phyloP scores from a whole-genome alignment of 2,329 filamentous ascomycete species.

The Aureobasidium zeae region DNA sequence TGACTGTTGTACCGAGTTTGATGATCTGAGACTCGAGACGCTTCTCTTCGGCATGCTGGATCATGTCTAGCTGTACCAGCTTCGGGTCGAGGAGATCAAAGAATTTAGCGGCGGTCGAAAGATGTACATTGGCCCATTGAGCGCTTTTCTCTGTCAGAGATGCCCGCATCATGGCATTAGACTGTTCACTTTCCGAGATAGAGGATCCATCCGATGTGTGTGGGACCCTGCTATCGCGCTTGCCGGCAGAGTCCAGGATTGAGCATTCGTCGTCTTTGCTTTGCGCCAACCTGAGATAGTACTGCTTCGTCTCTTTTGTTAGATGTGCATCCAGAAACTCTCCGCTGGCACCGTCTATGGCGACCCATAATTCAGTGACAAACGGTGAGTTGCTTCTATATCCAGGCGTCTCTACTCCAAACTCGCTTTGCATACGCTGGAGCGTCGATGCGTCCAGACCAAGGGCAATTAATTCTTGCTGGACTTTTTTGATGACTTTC shows the following conservation, averaged over 20 bases:
- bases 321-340: constrained; percentile 59
- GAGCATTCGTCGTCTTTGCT: neutral
- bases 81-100: constrained; percentile 67
- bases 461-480: constrained; percentile 58
- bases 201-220: neutral
- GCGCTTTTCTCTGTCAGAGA: neutral
- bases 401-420: constrained; percentile 20
- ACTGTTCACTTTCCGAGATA: neutral
- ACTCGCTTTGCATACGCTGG: constrained; percentile 49
- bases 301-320: constrained; percentile 53
- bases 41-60: constrained; percentile 58
- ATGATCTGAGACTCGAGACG: constrained; percentile 55
- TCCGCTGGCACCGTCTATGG: constrained; percentile 57
- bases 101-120: constrained; percentile 70
- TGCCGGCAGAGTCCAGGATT: neutral
- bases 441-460: constrained; percentile 66
- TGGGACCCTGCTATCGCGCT: neutral
- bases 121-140: constrained; percentile 59
- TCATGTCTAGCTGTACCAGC: constrained; percentile 56
- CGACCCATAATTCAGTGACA: constrained; percentile 60
- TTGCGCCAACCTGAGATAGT: constrained; percentile 44
- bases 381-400: constrained; percentile 29
- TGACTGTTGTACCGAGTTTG: constrained; percentile 55
- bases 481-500: constrained; percentile 77
- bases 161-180: neutral